Evolutionary conservation across 164 flowering plant genomes (phyloP).

Genomic region (Chloranthus sessilifolius): DNA sequence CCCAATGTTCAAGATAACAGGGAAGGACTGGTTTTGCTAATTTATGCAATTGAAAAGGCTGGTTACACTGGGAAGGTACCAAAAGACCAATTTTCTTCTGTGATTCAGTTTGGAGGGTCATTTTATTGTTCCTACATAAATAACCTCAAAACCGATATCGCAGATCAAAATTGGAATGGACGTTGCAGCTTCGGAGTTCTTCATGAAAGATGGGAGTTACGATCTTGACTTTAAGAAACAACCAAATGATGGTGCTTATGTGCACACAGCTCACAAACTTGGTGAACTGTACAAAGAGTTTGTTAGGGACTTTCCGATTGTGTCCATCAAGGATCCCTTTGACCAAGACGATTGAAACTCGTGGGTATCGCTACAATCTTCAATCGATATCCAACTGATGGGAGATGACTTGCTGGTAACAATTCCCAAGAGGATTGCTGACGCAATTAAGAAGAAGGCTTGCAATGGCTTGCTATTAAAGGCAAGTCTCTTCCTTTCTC

Average conservation of each 20-base stretch:
- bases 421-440: conserved; percentile 87
- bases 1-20: conserved; percentile 97
- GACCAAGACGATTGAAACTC: conserved; percentile 99
- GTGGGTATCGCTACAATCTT: conserved; percentile 74
- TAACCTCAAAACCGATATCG: conserved; percentile 12
- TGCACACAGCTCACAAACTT: conserved; percentile 57
- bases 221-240: conserved; percentile 90
- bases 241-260: conserved; percentile 91
- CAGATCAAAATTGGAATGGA: conserved; percentile 99
- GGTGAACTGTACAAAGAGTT: conserved; percentile 81
- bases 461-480: conserved; percentile 86
- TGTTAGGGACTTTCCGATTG: conserved; percentile 85
- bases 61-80: conserved; percentile 94
- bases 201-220: conserved; percentile 70
- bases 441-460: conserved; percentile 83
- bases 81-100: too few relatives aligned
- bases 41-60: conserved; percentile 93
- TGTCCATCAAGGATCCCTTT: conserved; percentile 99
- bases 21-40: conserved; percentile 84
- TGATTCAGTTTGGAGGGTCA: too few relatives aligned
- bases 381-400: conserved; percentile 85
- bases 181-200: conserved; percentile 97
- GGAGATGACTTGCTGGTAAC: conserved; percentile 98
- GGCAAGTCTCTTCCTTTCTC: conserved; percentile 32
- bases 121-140: conserved; percentile 3